A percentile compares a stretch with the other conserved stretches of the same genome.
phyloP scores from a whole-genome alignment of 1,139 yeast genomes.

The Geotrichum klebahnii region DNA sequence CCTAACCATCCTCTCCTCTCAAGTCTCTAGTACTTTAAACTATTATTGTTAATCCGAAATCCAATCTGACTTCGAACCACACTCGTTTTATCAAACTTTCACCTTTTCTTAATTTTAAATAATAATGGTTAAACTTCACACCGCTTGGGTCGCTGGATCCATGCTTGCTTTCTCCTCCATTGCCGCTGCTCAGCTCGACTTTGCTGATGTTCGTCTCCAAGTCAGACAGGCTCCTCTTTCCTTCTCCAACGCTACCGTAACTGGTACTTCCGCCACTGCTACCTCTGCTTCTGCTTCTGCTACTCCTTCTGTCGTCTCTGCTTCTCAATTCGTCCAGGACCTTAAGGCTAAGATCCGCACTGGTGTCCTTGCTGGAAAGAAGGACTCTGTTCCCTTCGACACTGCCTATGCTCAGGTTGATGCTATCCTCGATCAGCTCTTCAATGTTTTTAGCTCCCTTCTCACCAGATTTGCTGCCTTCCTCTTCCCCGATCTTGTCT shows the following conservation, averaged over 20 bases:
- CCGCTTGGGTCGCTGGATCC: slow-evolving; percentile 15
- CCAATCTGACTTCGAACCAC: neutral
- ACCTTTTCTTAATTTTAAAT: no score
- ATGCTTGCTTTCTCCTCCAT: slow-evolving; percentile 16
- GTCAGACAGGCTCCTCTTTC: slow-evolving; percentile 8
- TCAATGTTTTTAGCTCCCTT: neutral
- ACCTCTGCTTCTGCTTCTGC: slow-evolving; percentile 5
- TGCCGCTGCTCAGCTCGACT: slow-evolving; percentile 19
- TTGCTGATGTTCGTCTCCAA: slow-evolving; percentile 15
- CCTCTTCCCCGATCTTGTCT: slow-evolving; percentile 18
- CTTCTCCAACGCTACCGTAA: slow-evolving; percentile 13
- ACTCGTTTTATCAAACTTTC: slow-evolving; percentile 10
- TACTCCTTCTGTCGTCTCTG: slow-evolving; percentile 1
- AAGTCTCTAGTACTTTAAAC: neutral
- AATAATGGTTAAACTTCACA: slow-evolving; percentile 16
- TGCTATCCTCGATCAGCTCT: slow-evolving; percentile 3
- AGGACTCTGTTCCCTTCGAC: neutral
- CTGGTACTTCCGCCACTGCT: slow-evolving; percentile 7
- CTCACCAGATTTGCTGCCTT: slow-evolving; percentile 5
- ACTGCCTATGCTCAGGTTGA: slow-evolving; percentile 3
- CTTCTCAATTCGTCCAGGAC: slow-evolving; percentile 1
- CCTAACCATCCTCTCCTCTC: neutral
- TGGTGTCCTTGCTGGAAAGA: slow-evolving; percentile 8
- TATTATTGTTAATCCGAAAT: neutral
- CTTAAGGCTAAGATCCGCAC: no score